Conservation (phyloP, 768 basidiomycete species). For the Termitomyces bulborhizus region DNA sequence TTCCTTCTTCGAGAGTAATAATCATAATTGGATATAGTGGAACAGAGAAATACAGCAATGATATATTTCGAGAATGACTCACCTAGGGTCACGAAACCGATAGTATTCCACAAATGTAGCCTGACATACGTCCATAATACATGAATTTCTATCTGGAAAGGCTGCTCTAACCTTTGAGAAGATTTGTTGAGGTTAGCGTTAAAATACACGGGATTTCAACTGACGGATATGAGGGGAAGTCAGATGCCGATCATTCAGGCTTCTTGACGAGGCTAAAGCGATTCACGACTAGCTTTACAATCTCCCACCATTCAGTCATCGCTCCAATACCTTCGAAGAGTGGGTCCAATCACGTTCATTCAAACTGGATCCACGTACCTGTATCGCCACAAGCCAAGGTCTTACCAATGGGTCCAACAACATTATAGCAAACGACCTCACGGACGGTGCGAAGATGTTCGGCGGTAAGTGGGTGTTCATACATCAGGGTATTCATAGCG, state of each 20-base stretch:
- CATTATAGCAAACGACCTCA: conserved; percentile 71
- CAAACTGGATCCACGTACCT: conserved; percentile 41
- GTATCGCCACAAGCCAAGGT: conserved; percentile 87
- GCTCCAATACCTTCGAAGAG: conserved; percentile 68
- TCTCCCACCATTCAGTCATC: conserved; percentile 95
- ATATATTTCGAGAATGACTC: neutral
- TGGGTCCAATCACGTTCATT: neutral
- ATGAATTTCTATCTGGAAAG: neutral
- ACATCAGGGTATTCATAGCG: conserved; percentile 99
- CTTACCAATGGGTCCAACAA: conserved; percentile 88
- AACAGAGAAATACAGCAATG: neutral
- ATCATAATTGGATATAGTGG: neutral
- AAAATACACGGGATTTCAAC: neutral
- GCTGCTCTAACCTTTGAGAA: neutral
- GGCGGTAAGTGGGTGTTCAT: conserved; percentile 85
- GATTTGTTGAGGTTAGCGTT: no score
- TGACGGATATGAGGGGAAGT: neutral
- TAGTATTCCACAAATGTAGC: neutral
- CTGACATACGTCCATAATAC: neutral
- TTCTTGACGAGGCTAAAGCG: conserved; percentile 30
- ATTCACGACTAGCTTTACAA: conserved; percentile 68
- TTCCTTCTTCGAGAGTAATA: neutral
- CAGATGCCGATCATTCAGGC: neutral
- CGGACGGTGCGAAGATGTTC: conserved; percentile 73
- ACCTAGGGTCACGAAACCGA: neutral